Base-by-base conservation (phyloP, 2,329 filamentous ascomycete genomes). In the Nemania serpens region DNA sequence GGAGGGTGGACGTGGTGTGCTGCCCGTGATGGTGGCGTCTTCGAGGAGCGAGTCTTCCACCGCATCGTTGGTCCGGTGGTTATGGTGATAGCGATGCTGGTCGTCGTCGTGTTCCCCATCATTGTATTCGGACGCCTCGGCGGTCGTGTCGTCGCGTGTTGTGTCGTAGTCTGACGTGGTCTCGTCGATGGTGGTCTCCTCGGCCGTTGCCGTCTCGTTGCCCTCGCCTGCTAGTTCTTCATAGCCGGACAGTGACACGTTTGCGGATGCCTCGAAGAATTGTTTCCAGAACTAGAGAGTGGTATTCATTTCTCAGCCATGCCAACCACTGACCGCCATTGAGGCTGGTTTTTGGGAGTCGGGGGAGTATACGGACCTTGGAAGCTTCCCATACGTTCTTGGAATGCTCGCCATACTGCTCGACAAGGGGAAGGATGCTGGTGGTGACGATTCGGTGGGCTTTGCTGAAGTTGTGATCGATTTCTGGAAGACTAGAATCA, bases 191-290 rank as follows among this genome's bases (percentile, higher is more conserved):
- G 79, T 81, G 74, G 78, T 84, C 70, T 83, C 82, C 17, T 83
- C 80, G 22, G 75, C 77, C 1, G 71, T 79, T 49, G 75, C 79
- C 58, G 71, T 83, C 70, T 84, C 86, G n/a, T 90, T 88, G 1
- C 82, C 79, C 54, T 85, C 87, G 56, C 90, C 88, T 13, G 86
- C 86, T 20, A 88, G 82, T 72, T 96, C 93, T 73, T 97, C 94
- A 75, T 99, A 97, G 29, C 93, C 93, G 0, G 93, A 97, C 11
- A 99, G 84, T 11, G 94, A 97, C 25, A 99, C 94, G 71, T 99
- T 98, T 74, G 95, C 95, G 49, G 93, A 97, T 37, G 95, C 93
- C 78, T 99, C 95, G 77, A 99, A 99, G 81, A 99, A 99, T 80
- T 98, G 93, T 78, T 99, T 99, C 95, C 95, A 99, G 78, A 99